Evolutionary conservation across 2,329 filamentous ascomycete genomes (phyloP).

Genomic region (Meredithiella fracta): DNA sequence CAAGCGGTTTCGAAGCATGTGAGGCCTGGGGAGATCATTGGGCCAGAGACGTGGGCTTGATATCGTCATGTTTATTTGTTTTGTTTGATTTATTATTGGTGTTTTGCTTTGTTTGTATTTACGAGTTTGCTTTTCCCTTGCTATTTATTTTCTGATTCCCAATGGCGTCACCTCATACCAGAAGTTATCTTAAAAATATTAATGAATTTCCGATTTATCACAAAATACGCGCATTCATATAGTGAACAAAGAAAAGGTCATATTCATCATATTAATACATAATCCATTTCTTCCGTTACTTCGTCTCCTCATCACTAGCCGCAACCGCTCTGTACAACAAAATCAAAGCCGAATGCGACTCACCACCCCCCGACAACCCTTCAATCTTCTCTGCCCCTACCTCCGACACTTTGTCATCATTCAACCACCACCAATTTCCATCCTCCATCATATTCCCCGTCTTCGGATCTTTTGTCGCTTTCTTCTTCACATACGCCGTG

Average conservation of each 20-base stretch:
- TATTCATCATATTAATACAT: neutral
- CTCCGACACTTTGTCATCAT: constrained; percentile 92
- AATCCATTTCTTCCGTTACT: neutral
- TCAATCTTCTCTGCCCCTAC: constrained; percentile 85
- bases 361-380: constrained; percentile 73
- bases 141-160: neutral
- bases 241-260: constrained; percentile 1
- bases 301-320: constrained; percentile 29
- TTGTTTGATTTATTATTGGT: neutral
- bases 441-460: constrained; percentile 72
- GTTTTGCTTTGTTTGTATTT: neutral
- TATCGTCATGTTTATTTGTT: neutral
- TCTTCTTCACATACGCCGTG: constrained; percentile 94
- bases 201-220: neutral
- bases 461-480: constrained; percentile 51
- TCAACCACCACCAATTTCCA: constrained; percentile 99
- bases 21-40: constrained; percentile 32
- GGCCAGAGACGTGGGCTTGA: constrained; percentile 32
- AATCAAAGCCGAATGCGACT: constrained; percentile 70
- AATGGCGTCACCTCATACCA: neutral
- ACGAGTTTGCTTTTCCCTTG: neutral
- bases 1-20: constrained; percentile 29
- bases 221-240: too few relatives aligned
- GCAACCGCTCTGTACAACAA: constrained; percentile 62
- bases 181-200: neutral